phyloP scores from a whole-genome alignment of 2,329 filamentous ascomycete genomes.

The Cryphonectria japonica region DNA sequence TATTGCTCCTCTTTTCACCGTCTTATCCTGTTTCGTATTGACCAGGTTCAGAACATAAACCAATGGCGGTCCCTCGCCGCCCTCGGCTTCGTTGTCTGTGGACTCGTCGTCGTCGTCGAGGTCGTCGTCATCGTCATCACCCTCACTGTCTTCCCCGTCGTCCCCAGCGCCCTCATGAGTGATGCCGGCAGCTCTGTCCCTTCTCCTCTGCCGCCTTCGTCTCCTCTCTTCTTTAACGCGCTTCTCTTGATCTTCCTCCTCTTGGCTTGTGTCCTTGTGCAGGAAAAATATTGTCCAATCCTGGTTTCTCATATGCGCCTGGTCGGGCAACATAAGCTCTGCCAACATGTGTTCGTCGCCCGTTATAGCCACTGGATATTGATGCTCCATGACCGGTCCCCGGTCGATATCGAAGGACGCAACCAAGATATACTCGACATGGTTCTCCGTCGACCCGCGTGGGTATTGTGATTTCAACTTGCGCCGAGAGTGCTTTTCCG shows the following conservation, averaged over 20 bases:
- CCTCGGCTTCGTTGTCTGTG: constrained; percentile 66
- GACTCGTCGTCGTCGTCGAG: constrained; percentile 57
- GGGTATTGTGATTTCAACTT: constrained; percentile 77
- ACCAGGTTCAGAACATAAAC: constrained; percentile 98
- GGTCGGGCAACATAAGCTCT: constrained; percentile 97
- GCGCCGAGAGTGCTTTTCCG: constrained; percentile 54
- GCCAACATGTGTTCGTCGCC: constrained; percentile 98
- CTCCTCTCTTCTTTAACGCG: constrained; percentile 58
- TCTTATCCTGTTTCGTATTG: constrained; percentile 96
- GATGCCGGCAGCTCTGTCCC: constrained; percentile 54
- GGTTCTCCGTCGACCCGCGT: constrained; percentile 75
- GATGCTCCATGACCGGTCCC: constrained; percentile 97
- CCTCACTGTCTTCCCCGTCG: constrained; percentile 46
- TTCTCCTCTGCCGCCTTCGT: constrained; percentile 55
- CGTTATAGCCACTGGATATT: constrained; percentile 92
- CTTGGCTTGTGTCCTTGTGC: constrained; percentile 88
- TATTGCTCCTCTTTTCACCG: constrained; percentile 87
- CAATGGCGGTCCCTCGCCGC: constrained; percentile 82
- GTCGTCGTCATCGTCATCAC: constrained; percentile 49
- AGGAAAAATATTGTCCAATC: constrained; percentile 99
- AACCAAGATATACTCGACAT: constrained; percentile 98
- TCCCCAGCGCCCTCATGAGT: constrained; percentile 53
- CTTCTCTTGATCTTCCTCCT: constrained; percentile 77
- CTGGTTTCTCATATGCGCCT: constrained; percentile 90
- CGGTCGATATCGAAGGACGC: constrained; percentile 97